Evolutionary conservation across 164 flowering plant genomes (phyloP).

Genomic region (Umbellularia californica): DNA sequence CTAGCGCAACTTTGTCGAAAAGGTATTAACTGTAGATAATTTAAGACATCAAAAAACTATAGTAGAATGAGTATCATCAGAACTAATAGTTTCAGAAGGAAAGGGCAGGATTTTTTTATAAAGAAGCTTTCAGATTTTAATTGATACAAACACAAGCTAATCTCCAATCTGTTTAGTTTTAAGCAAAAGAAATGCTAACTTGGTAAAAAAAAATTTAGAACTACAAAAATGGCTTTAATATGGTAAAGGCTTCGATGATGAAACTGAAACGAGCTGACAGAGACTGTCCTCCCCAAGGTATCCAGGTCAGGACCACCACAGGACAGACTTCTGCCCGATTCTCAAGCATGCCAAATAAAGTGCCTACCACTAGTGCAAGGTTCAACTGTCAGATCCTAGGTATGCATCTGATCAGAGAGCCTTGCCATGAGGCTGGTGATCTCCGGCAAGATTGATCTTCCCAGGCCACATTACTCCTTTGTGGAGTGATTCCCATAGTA

Average conservation of each 20-base stretch:
- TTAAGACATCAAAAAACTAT: not conserved
- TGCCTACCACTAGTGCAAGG: not conserved
- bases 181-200: not conserved
- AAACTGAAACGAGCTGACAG: not conserved
- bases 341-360: not conserved
- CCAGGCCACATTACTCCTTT: no score
- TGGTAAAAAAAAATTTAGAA: not conserved
- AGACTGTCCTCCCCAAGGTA: not conserved
- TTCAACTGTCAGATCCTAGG: not conserved
- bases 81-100: not conserved
- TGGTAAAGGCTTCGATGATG: not conserved
- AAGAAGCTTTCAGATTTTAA: not conserved
- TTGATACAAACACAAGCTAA: not conserved
- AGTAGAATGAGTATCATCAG: no score
- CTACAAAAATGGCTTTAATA: not conserved
- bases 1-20: not conserved
- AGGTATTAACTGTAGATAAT: not conserved
- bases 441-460: no score
- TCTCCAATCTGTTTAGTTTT: not conserved
- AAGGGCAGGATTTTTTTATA: not conserved
- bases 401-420: no score
- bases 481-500: no score
- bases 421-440: no score
- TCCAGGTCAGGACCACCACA: not conserved
- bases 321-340: not conserved